Evolutionary conservation across 2,329 filamentous ascomycete genomes (phyloP).

Genomic region (Tolypocladium ovalisporum): DNA sequence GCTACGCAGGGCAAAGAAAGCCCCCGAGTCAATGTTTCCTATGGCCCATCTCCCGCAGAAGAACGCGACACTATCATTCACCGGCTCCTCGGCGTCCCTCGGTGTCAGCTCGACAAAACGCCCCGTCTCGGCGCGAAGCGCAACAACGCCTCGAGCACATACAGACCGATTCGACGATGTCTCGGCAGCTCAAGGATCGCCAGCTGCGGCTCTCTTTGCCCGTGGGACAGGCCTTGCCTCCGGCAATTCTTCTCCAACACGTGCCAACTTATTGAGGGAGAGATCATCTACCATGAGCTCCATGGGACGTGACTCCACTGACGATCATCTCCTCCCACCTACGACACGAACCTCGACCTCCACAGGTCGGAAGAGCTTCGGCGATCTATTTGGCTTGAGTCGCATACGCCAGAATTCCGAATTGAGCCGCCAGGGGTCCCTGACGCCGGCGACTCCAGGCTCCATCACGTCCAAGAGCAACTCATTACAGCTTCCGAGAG

Average conservation of each 20-base stretch:
- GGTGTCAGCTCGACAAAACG: conserved; percentile 20
- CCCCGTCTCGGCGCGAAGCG: conserved; percentile 23
- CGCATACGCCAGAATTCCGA: conserved; percentile 78
- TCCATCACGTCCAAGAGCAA: conserved; percentile 69
- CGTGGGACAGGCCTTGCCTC: conserved; percentile 28
- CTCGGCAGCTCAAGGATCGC: conserved; percentile 20
- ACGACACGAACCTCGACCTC: conserved; percentile 72
- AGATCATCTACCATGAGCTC: conserved; percentile 89
- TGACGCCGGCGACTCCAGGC: conserved; percentile 58
- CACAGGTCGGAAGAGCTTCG: conserved; percentile 86
- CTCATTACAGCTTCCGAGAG: conserved; percentile 66
- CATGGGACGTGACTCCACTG: conserved; percentile 59
- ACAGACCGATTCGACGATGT: conserved; percentile 10
- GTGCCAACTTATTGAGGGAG: conserved; percentile 52
- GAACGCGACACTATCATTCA: conserved; percentile 27
- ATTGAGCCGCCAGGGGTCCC: conserved; percentile 55
- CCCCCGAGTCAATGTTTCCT: conserved; percentile 70
- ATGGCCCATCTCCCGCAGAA: conserved; percentile 72
- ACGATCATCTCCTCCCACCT: conserved; percentile 57
- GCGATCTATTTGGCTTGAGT: conserved; percentile 71
- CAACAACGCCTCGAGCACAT: conserved; percentile 11
- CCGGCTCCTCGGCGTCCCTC: conserved; percentile 32
- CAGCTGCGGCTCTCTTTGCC: conserved; percentile 37
- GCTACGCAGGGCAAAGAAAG: conserved; percentile 66
- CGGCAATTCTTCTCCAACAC: conserved; percentile 58